Evolutionary conservation across 495 filamentous ascomycete species (phyloP).

Genomic region (Penicillium salamii): DNA sequence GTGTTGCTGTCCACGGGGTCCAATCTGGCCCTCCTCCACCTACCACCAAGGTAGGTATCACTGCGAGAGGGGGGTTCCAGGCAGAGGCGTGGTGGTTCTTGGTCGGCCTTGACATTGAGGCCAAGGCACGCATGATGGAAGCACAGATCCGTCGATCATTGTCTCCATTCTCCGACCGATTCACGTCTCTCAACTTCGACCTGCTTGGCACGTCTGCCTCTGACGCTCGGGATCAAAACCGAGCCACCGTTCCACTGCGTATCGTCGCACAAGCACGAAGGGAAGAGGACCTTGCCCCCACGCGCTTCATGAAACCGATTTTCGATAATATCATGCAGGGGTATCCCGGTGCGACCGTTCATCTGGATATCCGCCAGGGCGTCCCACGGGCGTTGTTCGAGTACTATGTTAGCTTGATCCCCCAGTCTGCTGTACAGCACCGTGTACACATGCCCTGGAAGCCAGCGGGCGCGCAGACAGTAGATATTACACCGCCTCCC

Average conservation of each 20-base stretch:
- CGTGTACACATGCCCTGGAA: slow-evolving; percentile 40
- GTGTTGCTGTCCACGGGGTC: slow-evolving; percentile 26
- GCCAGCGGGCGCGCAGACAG: slow-evolving; percentile 16
- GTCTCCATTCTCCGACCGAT: slow-evolving; percentile 18
- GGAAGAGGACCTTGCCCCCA: slow-evolving; percentile 32
- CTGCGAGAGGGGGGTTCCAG: slow-evolving; percentile 47
- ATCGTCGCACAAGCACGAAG: slow-evolving; percentile 37
- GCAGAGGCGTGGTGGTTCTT: slow-evolving; percentile 42
- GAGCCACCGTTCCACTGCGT: slow-evolving; percentile 37
- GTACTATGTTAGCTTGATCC: slow-evolving; percentile 44
- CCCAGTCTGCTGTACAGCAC: slow-evolving; percentile 37
- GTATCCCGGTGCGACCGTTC: slow-evolving; percentile 42
- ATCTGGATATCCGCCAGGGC: slow-evolving; percentile 38
- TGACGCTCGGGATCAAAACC: slow-evolving; percentile 32
- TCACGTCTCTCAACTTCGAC: slow-evolving; percentile 31
- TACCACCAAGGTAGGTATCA: slow-evolving; percentile 56
- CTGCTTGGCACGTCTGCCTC: slow-evolving; percentile 29
- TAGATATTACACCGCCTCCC: slow-evolving; percentile 35
- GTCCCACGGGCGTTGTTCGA: slow-evolving; percentile 38
- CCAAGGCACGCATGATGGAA: slow-evolving; percentile 44
- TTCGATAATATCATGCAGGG: slow-evolving; percentile 43
- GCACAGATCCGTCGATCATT: slow-evolving; percentile 29
- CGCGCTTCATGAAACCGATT: slow-evolving; percentile 34
- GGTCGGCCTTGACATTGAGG: slow-evolving; percentile 44
- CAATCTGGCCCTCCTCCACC: slow-evolving; percentile 43